A percentile compares a stretch with the other conserved stretches of the same genome.
Evolutionary conservation across 2,329 filamentous ascomycete species (phyloP).

Genomic region (Pochonia chlamydosporia): DNA sequence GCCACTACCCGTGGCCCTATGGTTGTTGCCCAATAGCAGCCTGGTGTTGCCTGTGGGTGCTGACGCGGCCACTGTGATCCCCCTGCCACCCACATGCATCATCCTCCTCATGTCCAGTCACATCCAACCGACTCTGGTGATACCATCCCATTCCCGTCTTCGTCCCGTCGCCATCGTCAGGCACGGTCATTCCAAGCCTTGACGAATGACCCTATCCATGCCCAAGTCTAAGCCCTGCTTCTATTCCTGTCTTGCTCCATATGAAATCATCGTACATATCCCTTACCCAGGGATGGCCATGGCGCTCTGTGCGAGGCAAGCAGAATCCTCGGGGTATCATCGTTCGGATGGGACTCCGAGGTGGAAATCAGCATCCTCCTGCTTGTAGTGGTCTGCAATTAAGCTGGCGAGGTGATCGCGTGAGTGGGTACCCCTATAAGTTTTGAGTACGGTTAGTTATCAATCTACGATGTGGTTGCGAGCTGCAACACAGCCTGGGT

Average conservation of each 20-base stretch:
- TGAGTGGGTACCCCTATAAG: constrained; percentile 56
- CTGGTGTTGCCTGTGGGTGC: constrained; percentile 8
- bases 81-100: background rate
- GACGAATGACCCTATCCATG: too few relatives aligned
- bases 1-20: constrained; percentile 6
- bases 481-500: constrained; percentile 3
- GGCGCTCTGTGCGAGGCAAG: background rate
- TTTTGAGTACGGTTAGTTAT: background rate
- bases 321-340: constrained; percentile 3
- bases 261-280: too few relatives aligned
- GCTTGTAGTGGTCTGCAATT: constrained; percentile 69
- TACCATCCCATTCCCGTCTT: too few relatives aligned
- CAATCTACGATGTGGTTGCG: background rate
- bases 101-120: too few relatives aligned
- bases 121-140: too few relatives aligned
- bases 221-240: too few relatives aligned
- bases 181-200: too few relatives aligned
- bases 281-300: background rate
- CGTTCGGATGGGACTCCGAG: constrained; percentile 32
- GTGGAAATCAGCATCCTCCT: constrained; percentile 63
- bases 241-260: too few relatives aligned
- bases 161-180: too few relatives aligned
- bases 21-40: constrained; percentile 1
- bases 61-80: constrained; percentile 12
- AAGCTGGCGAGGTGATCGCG: constrained; percentile 68